Evolutionary conservation across 805 yeast genomes (phyloP), one percentile per base, ranked within the genome.

Genomic region (Myxozyma mucilagina): DNA sequence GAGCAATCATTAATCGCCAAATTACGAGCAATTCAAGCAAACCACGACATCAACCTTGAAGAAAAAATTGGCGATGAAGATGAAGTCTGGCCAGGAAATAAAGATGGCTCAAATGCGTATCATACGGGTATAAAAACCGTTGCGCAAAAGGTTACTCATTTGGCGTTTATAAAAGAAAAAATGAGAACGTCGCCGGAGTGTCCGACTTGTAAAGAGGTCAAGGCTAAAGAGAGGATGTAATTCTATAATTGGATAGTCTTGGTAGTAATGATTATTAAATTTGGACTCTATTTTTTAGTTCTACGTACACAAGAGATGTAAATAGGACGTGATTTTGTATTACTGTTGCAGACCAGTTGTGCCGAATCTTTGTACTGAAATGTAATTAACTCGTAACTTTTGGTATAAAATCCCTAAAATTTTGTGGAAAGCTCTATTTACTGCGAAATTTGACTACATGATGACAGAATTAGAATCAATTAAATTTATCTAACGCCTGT

Each of bases 111-210:
- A 9, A 32, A 44, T 7, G 53, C n/a, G 1, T 49, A 49, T 24
- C 47, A 55, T 29, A 10, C 44, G 6, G 36, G 42, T 18, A 47
- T 61, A 29, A 50, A 59, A 55, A 51, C 47, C 38, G 65, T 62
- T 9, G 65, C 63, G 16, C 60, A 58, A 36, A 62, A 62, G 34
- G 65, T 62, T 11, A 62, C 65, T 31, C 65, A 62, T 49, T 44
- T 56, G 58, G 65, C 65, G 18, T 57, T 47, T 44, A 61, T 61
- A n/a, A 53, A 47, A 53, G 61, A 61, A 50, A 61, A 61, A 45
- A 29, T 57, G 50, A 29, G 54, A 13, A 16, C 20, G 29, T 35
- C 49, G 18, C 55, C 48, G 29, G 59, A 55, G 13, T 61, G 65
- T 41, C 65, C 65, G 6, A 52, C 57, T 0, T 61, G 65, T 47